Base-by-base conservation (phyloP, 2,329 filamentous ascomycete genomes). In the Venturia aucupariae region DNA sequence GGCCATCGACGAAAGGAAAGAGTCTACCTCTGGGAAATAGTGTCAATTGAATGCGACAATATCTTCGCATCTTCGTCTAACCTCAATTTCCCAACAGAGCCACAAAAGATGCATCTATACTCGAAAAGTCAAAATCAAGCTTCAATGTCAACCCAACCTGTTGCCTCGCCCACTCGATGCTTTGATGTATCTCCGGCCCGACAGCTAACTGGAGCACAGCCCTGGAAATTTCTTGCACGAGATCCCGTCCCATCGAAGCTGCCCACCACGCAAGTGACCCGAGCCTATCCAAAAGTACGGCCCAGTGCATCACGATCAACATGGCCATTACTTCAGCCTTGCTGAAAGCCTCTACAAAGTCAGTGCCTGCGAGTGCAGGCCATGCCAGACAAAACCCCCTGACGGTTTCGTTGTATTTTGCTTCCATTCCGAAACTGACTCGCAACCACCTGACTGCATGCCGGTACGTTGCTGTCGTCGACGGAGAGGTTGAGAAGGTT, bases 261-360 rank as follows among this genome's bases (percentile, higher is more conserved):
- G 51, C 51, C 51, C 51, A 57, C 51, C 51, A 57, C 15, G 51
- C 51, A 27, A 57, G 15, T 19, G 27, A 32, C 13, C 51, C 51
- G 51, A 57, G 51, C 30, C 51, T 19, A 35, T 57, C 27, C 51
- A 57, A 35, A 7, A 57, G 51, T 17, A 57, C 51, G 19, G 51
- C 51, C 15, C 51, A 57, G 30, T 57, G 51, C 51, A 57, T 57
- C 2, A 57, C 51, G 19, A 57, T 57, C 51, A 57, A n/a, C 51
- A 57, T 32, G 13, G 51, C 51, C 27, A 57, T 57, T 6, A 35
- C 30, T 35, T 57, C 51, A 2, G 51, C 51, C 19, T 35, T 35
- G 19, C 30, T 22, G 30, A 35, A 57, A 19, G 51, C 51, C 4
- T 57, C 27, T 17, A 38, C 51, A 22, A 57, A 57, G 4, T 57